A percentile compares a stretch with the other conserved stretches of the same genome.
Conservation (phyloP, 768 basidiomycete genomes). For the Tulasnella sp. region DNA sequence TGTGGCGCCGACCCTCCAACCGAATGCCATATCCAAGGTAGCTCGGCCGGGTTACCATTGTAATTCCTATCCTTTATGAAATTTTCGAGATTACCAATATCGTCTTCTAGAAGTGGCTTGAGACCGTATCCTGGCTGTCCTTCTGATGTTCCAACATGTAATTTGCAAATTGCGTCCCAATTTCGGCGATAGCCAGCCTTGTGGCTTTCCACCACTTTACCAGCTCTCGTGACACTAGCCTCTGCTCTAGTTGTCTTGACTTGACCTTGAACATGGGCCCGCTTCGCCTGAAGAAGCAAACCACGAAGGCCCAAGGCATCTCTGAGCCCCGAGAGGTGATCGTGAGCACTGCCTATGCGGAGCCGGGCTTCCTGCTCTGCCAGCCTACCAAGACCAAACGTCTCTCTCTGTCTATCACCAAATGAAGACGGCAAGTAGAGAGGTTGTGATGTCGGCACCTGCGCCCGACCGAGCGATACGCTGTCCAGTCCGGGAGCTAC, state of each 20-base stretch:
- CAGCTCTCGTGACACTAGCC: not conserved
- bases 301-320: not conserved
- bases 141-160: not conserved
- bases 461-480: not conserved
- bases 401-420: not conserved
- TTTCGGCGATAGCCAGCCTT: not conserved
- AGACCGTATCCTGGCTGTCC: not conserved
- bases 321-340: not conserved
- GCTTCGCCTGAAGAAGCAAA: not conserved
- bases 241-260: not conserved
- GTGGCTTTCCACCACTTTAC: not conserved
- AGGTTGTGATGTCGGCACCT: not conserved
- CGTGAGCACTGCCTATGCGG: not conserved
- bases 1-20: not conserved
- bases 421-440: not conserved
- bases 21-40: not conserved
- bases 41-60: not conserved
- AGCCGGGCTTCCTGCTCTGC: not conserved
- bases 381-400: not conserved
- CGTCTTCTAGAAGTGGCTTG: not conserved
- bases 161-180: not conserved
- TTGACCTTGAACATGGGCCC: not conserved
- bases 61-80: not conserved
- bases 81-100: not conserved
- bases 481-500: not conserved